A percentile compares a stretch with the other conserved stretches of the same genome.
Evolutionary conservation across 1,139 yeast genomes (phyloP).

Genomic region (Hanseniaspora uvarum): DNA sequence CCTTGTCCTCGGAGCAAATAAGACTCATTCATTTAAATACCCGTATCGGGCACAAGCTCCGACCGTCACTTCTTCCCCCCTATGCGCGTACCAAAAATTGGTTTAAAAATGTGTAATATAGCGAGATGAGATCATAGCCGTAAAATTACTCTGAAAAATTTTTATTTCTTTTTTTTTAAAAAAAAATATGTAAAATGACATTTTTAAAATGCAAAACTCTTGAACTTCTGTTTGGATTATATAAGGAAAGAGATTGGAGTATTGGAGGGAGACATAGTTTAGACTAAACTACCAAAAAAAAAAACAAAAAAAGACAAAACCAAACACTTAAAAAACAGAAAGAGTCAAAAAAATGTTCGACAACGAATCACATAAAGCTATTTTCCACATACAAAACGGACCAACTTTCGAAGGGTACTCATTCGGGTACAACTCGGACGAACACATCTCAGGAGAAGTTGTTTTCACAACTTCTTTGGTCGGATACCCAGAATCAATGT

Average conservation of each 20-base stretch:
- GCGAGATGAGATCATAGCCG: background rate
- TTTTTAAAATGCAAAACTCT: background rate
- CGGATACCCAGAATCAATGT: constrained; percentile 97
- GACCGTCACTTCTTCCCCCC: no score
- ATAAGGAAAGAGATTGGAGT: no score
- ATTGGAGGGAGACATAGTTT: no score
- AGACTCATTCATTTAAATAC: no score
- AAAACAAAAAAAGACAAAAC: background rate
- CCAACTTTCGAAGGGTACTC: constrained; percentile 89
- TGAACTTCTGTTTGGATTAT: background rate
- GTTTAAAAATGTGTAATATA: background rate
- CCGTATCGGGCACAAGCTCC: no score
- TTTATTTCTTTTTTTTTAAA: background rate
- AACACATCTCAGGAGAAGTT: constrained; percentile 75
- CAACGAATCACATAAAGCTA: constrained; percentile 53
- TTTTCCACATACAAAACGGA: constrained; percentile 82
- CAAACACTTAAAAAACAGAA: background rate
- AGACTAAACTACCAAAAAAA: background rate
- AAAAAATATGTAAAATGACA: background rate
- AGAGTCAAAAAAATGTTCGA: constrained; percentile 20
- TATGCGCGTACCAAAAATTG: background rate
- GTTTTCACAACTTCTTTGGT: constrained; percentile 95
- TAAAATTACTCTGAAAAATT: background rate
- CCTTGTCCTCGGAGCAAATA: no score
- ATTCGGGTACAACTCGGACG: constrained; percentile 81